Conservation (phyloP, 805 yeast species). For the Clavispora vitiphila region DNA sequence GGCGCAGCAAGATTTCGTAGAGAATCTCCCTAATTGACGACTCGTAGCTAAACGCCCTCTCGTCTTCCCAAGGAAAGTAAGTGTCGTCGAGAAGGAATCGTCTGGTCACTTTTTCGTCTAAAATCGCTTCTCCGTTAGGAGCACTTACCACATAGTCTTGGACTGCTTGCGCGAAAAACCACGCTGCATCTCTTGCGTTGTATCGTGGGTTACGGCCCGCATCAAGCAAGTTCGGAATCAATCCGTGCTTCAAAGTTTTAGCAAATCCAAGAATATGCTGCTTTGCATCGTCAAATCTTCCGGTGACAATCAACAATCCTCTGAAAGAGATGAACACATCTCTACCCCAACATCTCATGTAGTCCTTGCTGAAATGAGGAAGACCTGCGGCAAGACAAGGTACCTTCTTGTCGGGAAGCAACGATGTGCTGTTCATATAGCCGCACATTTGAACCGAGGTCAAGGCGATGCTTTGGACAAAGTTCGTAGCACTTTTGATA, state of each 20-base stretch:
- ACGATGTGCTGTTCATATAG: slow-evolving; percentile 63
- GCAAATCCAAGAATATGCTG: slow-evolving; percentile 83
- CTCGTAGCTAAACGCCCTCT: slow-evolving; percentile 69
- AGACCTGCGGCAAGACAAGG: slow-evolving; percentile 93
- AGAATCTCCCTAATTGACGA: slow-evolving; percentile 70
- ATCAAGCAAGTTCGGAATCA: slow-evolving; percentile 88
- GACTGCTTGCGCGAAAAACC: slow-evolving; percentile 88
- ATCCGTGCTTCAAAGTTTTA: slow-evolving; percentile 86
- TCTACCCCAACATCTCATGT: slow-evolving; percentile 98
- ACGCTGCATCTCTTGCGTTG: slow-evolving; percentile 94
- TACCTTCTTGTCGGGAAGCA: slow-evolving; percentile 55
- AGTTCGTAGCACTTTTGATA: slow-evolving; percentile 59
- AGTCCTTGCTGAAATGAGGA: slow-evolving; percentile 87
- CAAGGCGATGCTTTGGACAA: slow-evolving; percentile 74
- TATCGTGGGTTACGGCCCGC: slow-evolving; percentile 92
- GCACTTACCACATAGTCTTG: slow-evolving; percentile 72
- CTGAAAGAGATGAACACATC: slow-evolving; percentile 87
- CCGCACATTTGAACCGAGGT: slow-evolving; percentile 88
- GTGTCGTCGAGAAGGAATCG: slow-evolving; percentile 88
- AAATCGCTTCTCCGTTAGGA: slow-evolving; percentile 63
- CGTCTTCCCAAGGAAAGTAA: slow-evolving; percentile 63
- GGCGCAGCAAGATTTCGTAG: slow-evolving; percentile 79
- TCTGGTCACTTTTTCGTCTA: slow-evolving; percentile 69
- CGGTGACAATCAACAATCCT: slow-evolving; percentile 76
- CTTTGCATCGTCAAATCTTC: slow-evolving; percentile 73